A percentile compares a stretch with the other conserved stretches of the same genome.
Conservation (phyloP, 2,329 filamentous ascomycete species). For the Didymella lethalis region DNA sequence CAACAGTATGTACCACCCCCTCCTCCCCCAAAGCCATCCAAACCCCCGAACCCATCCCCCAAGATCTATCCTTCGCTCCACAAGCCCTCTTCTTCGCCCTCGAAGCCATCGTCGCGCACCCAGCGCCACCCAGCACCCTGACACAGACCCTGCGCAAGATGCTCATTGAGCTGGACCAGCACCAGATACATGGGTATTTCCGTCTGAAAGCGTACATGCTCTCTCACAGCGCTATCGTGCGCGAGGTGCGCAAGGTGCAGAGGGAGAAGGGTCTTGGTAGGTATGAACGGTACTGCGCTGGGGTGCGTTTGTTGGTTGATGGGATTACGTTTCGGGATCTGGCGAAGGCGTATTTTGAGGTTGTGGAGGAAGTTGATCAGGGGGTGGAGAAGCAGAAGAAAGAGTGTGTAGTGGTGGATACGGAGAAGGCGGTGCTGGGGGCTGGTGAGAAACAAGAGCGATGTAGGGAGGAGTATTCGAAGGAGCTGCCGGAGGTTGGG, state of each 20-base stretch:
- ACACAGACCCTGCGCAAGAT: neutral
- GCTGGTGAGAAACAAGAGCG: neutral
- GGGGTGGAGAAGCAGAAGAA: neutral
- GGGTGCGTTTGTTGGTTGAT: neutral
- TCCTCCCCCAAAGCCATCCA: neutral
- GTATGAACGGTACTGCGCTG: neutral
- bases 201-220: neutral
- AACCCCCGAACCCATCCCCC: neutral
- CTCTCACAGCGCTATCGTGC: neutral
- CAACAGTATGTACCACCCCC: neutral
- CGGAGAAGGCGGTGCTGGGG: neutral
- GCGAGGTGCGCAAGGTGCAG: neutral
- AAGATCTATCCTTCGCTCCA: neutral
- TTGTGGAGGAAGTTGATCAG: neutral
- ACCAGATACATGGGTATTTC: neutral
- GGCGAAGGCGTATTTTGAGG: constrained; percentile 1
- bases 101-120: neutral
- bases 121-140: neutral
- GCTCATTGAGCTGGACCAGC: neutral
- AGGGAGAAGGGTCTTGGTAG: neutral
- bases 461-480: neutral
- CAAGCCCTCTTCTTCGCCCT: neutral
- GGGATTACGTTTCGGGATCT: neutral
- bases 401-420: neutral
- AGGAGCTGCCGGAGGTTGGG: neutral